Base-by-base conservation (phyloP, 306 rosid genomes). In the Castanea mollissima region DNA sequence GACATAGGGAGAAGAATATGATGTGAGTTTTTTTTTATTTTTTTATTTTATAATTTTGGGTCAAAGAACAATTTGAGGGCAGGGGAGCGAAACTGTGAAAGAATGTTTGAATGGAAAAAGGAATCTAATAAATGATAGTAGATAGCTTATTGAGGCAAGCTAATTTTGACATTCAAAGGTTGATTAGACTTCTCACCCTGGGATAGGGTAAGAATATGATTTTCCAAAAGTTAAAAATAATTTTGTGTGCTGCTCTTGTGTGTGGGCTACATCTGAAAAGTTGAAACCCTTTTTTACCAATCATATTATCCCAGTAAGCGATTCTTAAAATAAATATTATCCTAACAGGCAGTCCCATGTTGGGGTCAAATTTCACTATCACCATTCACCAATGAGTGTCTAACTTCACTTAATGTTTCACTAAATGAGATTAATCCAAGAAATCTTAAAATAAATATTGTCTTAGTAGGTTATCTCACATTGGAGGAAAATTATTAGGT, bases 71-170 rank as follows among this genome's bases (percentile, higher is more conserved):
- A 49, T 80, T 64, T 63, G 14, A 67, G 60, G 54, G 62, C 27
- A 41, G 46, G 35, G 80, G 29, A 0, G 7, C 8, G 46, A 41
- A 41, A 8, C 46, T 41, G 25, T 69, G 80, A 75, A 81, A 51
- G 78, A 74, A 85, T 78, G 85, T 69, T 81, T 81, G 88, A 85
- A 85, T 62, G 70, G 77, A 77, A 19, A 80, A 68, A 49, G 76
- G 87, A 79, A 80, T 84, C 82, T 80, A 11, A 25, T 52, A 51
- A 10, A 49, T 55, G 34, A 69, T 7, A 55, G 16, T 49, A 49
- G 54, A 49, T 49, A 71, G 73, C 74, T 34, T 41, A 54, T 20
- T 54, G 74, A 74, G 29, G 71, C 59, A 67, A 49, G 62, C n/a
- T 54, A 72, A 41, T 63, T 60, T 21, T 27, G n/a, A 10, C 62